phyloP scores from a whole-genome alignment of 495 filamentous ascomycete genomes.

The Podospora fimiseda region DNA sequence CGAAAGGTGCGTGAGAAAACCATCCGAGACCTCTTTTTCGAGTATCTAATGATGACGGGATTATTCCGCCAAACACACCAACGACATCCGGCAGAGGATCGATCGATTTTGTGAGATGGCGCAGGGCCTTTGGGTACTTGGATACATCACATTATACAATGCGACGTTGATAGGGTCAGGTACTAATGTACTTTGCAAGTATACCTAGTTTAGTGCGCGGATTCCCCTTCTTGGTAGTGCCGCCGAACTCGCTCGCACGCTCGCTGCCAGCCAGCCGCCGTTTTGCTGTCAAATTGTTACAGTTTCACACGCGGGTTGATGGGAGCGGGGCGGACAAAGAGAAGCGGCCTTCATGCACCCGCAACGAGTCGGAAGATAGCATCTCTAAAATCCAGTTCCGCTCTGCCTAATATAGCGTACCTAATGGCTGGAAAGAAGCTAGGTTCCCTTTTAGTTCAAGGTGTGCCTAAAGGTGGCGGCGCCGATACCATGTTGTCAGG shows the following conservation, averaged over 20 bases:
- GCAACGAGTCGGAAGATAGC: background rate
- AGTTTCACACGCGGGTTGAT: background rate
- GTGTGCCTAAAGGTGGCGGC: background rate
- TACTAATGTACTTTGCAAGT: background rate
- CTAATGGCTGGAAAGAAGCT: background rate
- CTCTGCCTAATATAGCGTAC: background rate
- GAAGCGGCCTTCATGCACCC: conserved; percentile 1
- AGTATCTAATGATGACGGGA: background rate
- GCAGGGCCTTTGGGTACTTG: too few species aligned
- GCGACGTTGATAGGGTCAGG: conserved; percentile 9
- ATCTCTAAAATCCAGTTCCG: background rate
- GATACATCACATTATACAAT: conserved; percentile 8
- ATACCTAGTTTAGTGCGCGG: conserved; percentile 14
- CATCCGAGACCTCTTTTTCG: background rate
- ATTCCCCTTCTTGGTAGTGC: conserved; percentile 22
- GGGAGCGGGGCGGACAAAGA: background rate
- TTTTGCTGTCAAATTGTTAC: background rate
- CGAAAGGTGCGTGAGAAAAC: background rate
- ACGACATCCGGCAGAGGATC: too few species aligned
- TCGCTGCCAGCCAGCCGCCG: conserved; percentile 1
- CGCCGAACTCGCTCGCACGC: conserved; percentile 14
- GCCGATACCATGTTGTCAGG: background rate
- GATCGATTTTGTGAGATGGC: too few species aligned
- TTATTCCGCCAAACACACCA: too few species aligned
- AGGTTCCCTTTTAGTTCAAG: background rate